Base-by-base conservation (phyloP, 805 yeast genomes). In the Spathaspora boniae region DNA sequence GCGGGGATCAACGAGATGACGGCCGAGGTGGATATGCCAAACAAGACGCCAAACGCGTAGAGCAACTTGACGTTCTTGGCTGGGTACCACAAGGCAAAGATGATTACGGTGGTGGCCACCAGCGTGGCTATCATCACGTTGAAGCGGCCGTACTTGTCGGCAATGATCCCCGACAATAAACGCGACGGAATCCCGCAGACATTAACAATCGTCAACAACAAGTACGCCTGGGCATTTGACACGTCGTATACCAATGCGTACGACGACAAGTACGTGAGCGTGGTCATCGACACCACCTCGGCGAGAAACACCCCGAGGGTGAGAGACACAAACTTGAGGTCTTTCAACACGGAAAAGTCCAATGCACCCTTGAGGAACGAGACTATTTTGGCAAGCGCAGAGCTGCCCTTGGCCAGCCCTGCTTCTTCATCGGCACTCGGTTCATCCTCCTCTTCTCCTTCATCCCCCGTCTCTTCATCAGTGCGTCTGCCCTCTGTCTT, bases 1-100 rank as follows among this genome's bases (percentile, higher is more conserved):
- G 74, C 78, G 2, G 84, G 83, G 11, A 78, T 70, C 29, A 78
- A 48, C 3, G 82, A 69, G 32, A 78, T 58, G 4, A 77, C 72
- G 0, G 82, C 69, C 4, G 82, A 76, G 4, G 80, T 66, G 32
- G 70, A 60, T 38, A 78, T 69, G 0, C 86, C 86, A 50, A 70
- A 78, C 4, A 73, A 44, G 1, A 59, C 65, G 9, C 76, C 57
- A 43, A 74, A 78, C 2, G 68, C 71, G 53, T 47, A 54, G 64
- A 71, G 29, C 59, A 51, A 6, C 51, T 71, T 15, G 45, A 58
- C 9, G 47, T 40, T 36, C 46, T 48, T 16, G 66, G 77, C 61
- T 2, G 60, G 61, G 8, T 52, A 31, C 62, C 64, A 58, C 5
- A 53, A 22, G 2, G 40, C 51, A 27, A 44, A 56, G 16, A 51